A percentile compares a stretch with the other conserved stretches of the same genome.
Conservation (phyloP, 1,139 yeast species). For the Pichia sp. region DNA sequence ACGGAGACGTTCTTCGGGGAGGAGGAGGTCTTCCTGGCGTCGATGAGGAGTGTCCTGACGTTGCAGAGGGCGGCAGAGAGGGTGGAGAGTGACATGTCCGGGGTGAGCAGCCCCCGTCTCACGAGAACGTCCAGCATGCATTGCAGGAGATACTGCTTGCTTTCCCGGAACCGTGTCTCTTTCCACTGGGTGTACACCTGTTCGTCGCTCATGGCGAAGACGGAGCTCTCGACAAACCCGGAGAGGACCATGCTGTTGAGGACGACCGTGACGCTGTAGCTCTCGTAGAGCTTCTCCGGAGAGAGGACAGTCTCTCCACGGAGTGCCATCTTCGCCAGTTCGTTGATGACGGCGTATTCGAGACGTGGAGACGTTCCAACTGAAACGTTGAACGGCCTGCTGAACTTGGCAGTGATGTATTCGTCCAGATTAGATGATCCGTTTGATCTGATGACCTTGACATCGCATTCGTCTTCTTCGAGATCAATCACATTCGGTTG, state of each 20-base stretch:
- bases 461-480: background rate
- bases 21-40: too few species aligned
- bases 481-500: background rate
- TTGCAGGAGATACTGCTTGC: slow-evolving; percentile 1
- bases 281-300: background rate
- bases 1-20: too few species aligned
- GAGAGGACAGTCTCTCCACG: too few species aligned
- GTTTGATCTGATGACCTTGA: background rate
- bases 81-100: too few species aligned
- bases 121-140: background rate
- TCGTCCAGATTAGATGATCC: background rate
- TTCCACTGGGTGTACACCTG: slow-evolving; percentile 1
- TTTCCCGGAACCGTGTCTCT: background rate
- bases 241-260: slow-evolving; percentile 2
- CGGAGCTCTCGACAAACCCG: slow-evolving; percentile 1
- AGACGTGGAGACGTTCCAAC: background rate
- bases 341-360: background rate
- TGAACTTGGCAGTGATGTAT: background rate
- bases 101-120: background rate
- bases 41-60: too few species aligned
- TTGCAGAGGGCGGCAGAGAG: too few species aligned
- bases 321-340: background rate
- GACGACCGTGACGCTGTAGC: background rate
- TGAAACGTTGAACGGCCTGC: background rate
- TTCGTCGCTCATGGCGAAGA: background rate